These are phyloP conservation scores for Farysia itapuensis DNA, from an alignment of 1,284 basidiomycete genomes.

Conservation along the genomic window DNA sequence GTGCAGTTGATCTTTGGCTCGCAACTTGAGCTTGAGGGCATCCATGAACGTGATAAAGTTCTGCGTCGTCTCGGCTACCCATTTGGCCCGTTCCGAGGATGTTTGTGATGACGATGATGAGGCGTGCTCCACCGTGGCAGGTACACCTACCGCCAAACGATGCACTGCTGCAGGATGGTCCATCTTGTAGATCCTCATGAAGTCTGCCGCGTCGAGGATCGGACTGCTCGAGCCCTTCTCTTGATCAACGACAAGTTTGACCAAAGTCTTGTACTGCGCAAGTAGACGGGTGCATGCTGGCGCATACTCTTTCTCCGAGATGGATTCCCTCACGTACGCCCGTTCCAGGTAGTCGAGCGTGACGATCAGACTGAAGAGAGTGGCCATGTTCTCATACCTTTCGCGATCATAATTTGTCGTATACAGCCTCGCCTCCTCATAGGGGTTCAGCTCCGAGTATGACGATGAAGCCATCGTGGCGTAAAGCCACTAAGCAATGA, in stretches of 20 bases:
- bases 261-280: slow-evolving; percentile 94
- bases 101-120: slow-evolving; percentile 63
- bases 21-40: slow-evolving; percentile 84
- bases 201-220: slow-evolving; percentile 63
- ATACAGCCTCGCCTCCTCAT: slow-evolving; percentile 83
- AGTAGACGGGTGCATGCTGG: slow-evolving; percentile 88
- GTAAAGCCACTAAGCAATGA: too few species aligned
- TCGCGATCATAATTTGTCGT: slow-evolving; percentile 86
- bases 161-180: slow-evolving; percentile 90
- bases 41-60: slow-evolving; percentile 98
- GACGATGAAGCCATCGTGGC: slow-evolving; percentile 6
- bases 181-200: slow-evolving; percentile 90
- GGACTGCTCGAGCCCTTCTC: slow-evolving; percentile 62
- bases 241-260: slow-evolving; percentile 84
- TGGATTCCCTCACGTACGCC: slow-evolving; percentile 86
- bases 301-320: slow-evolving; percentile 90
- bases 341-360: slow-evolving; percentile 91
- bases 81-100: slow-evolving; percentile 82
- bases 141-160: slow-evolving; percentile 85
- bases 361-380: slow-evolving; percentile 87
- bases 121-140: slow-evolving; percentile 89
- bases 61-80: slow-evolving; percentile 98
- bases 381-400: slow-evolving; percentile 82
- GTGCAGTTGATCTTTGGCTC: slow-evolving; percentile 95
- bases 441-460: slow-evolving; percentile 36